A percentile compares a stretch with the other conserved stretches of the same genome.
Evolutionary conservation across 805 yeast genomes (phyloP).

Genomic region (Wickerhamiella azyma): DNA sequence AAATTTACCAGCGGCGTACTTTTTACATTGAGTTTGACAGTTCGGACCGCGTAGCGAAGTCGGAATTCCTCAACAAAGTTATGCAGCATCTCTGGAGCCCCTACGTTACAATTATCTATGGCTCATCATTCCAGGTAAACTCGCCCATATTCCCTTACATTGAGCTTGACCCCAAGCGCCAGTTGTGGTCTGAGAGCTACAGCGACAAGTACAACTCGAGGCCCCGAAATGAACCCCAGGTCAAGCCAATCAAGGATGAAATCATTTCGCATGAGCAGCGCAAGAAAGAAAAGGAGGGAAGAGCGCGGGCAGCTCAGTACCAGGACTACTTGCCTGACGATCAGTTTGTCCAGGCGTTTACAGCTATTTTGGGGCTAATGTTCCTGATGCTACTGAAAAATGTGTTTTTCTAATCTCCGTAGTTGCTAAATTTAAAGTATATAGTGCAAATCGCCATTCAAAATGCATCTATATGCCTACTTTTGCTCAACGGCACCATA

Average conservation of each 20-base stretch:
- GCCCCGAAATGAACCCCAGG: constrained; percentile 13
- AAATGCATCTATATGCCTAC: not conserved
- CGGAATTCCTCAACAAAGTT: constrained; percentile 38
- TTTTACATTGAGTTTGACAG: constrained; percentile 15
- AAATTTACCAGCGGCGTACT: constrained; percentile 14
- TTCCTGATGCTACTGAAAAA: constrained; percentile 6
- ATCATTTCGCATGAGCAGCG: not conserved
- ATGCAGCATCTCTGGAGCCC: constrained; percentile 68
- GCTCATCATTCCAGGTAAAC: constrained; percentile 28
- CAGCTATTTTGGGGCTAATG: constrained; percentile 13
- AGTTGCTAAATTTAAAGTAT: too few species aligned
- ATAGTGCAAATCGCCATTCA: too few species aligned
- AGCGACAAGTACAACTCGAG: constrained; percentile 7
- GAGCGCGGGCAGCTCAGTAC: constrained; percentile 12
- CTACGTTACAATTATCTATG: constrained; percentile 44
- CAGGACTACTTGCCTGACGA: constrained; percentile 16
- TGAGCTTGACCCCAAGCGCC: constrained; percentile 21
- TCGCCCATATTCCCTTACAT: constrained; percentile 19
- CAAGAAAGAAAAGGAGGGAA: not conserved
- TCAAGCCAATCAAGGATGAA: constrained; percentile 14
- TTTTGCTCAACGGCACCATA: too few species aligned
- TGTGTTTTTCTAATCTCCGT: not conserved
- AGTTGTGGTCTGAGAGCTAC: constrained; percentile 15
- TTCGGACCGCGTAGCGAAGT: constrained; percentile 9
- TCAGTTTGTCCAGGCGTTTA: constrained; percentile 14